phyloP scores from a whole-genome alignment of 306 rosid genomes.

The Benincasa hispida region DNA sequence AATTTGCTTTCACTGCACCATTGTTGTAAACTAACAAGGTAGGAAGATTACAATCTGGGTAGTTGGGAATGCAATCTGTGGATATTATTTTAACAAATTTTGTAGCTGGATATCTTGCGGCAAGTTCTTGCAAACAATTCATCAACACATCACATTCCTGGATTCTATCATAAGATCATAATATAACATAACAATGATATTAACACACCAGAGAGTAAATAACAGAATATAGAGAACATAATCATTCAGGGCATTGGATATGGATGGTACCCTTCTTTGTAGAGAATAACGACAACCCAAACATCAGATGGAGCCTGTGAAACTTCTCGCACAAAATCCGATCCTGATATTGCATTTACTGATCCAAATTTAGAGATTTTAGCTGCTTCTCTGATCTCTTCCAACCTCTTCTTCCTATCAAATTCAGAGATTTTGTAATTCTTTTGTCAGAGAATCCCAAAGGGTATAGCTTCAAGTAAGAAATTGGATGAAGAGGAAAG shows the following conservation, averaged over 20 bases:
- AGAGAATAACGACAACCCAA: conserved; percentile 93
- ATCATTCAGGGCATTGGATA: not conserved
- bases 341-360: conserved; percentile 72
- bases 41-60: conserved; percentile 79
- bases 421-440: not conserved
- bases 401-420: conserved; percentile 80
- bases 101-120: conserved; percentile 70
- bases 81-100: conserved; percentile 91
- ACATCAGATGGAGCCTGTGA: conserved; percentile 94
- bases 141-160: conserved; percentile 69
- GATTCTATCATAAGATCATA: conserved; percentile 28
- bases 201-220: not conserved
- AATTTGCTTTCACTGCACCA: conserved; percentile 81
- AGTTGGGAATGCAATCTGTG: conserved; percentile 92
- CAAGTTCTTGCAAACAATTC: conserved; percentile 82
- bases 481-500: not conserved
- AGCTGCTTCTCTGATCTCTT: conserved; percentile 74
- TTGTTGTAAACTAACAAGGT: conserved; percentile 84
- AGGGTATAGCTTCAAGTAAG: not conserved
- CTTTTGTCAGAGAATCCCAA: not conserved
- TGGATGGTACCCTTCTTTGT: conserved; percentile 71
- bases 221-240: not conserved
- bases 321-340: conserved; percentile 94
- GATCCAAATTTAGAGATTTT: conserved; percentile 77
- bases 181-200: not conserved